Conservation (phyloP, 129 eudicot genomes). For the Heracleum sosnowskyi region DNA sequence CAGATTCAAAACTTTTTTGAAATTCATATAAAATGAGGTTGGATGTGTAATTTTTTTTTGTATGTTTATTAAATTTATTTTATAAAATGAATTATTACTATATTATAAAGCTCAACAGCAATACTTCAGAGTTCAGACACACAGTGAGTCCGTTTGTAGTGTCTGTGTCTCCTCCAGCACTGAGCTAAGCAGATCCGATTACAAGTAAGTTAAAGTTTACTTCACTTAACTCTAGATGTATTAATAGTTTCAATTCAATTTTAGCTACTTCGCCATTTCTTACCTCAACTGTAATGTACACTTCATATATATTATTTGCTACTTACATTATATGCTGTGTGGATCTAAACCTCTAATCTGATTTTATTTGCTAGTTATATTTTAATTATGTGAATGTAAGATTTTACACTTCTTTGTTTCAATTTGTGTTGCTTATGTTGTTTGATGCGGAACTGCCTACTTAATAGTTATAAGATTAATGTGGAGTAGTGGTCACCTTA, state of each 20-base stretch:
- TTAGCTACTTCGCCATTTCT: not conserved
- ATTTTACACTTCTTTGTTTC: not conserved
- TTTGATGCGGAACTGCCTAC: not conserved
- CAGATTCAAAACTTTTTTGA: too few species aligned
- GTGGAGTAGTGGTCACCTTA: not conserved
- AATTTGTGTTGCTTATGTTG: not conserved
- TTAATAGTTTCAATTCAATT: too few species aligned
- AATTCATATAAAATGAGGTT: too few species aligned
- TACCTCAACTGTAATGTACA: not conserved
- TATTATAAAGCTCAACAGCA: not conserved
- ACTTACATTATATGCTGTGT: not conserved
- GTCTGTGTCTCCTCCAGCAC: not conserved
- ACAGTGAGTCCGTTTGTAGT: not conserved
- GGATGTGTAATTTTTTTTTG: too few species aligned
- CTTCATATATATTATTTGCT: not conserved
- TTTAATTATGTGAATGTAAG: not conserved
- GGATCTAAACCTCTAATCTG: not conserved
- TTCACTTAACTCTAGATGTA: not conserved
- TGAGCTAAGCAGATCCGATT: not conserved
- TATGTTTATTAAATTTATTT: too few species aligned
- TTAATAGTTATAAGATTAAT: not conserved
- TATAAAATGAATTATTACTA: too few species aligned
- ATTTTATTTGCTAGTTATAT: not conserved
- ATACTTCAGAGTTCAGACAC: not conserved
- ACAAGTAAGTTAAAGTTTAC: too few species aligned